Percentiles rank a stretch among this genome's conserved stretches.
These are phyloP conservation scores for Cocos nucifera DNA, from an alignment of 176 grass and related monocot species.

Conservation along the genomic window DNA sequence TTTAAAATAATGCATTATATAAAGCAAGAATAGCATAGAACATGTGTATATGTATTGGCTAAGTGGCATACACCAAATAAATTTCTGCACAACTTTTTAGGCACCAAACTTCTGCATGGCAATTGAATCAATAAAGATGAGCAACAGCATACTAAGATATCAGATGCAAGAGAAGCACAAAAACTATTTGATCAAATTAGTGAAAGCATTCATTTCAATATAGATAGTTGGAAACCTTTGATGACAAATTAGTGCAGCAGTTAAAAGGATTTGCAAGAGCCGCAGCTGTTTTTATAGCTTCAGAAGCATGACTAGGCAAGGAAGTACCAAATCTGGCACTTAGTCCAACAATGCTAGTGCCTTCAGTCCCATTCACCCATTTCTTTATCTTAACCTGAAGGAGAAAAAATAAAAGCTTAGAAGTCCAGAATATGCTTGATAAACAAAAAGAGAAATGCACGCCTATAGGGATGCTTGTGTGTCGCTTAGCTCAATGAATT, in stretches of 20 bases:
- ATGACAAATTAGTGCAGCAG: slow-evolving; percentile 64
- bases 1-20: too few relatives aligned
- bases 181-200: too few relatives aligned
- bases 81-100: too few relatives aligned
- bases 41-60: too few relatives aligned
- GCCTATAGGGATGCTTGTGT: neutral
- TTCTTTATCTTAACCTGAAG: slow-evolving; percentile 86
- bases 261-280: slow-evolving; percentile 59
- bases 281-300: slow-evolving; percentile 44
- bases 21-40: too few relatives aligned
- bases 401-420: neutral
- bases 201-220: too few relatives aligned
- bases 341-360: slow-evolving; percentile 50
- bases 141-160: too few relatives aligned
- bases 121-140: too few relatives aligned
- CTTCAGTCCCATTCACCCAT: slow-evolving; percentile 75
- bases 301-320: slow-evolving; percentile 43
- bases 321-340: slow-evolving; percentile 65
- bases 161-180: too few relatives aligned
- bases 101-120: too few relatives aligned
- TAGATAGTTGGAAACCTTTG: slow-evolving; percentile 30
- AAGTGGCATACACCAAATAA: too few relatives aligned
- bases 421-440: neutral
- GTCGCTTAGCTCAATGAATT: too few relatives aligned
- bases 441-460: neutral